Evolutionary conservation across 1,284 basidiomycete species (phyloP).

Genomic region (Pholiota adiposa): DNA sequence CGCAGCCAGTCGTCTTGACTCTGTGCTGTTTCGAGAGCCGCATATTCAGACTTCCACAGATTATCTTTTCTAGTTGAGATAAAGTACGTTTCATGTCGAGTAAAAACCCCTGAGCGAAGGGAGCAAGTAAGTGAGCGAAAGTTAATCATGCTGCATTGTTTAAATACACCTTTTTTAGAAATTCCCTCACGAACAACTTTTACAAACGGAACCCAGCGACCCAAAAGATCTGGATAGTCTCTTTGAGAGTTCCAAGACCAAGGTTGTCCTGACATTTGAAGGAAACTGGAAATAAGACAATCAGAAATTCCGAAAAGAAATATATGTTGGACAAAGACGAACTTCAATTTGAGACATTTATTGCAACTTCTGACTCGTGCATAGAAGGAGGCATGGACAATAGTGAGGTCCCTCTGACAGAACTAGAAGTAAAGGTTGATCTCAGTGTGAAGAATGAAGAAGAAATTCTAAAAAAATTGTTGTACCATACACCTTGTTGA

Average conservation of each 20-base stretch:
- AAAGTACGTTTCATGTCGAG: not conserved
- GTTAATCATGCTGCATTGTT: not conserved
- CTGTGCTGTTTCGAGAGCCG: not conserved
- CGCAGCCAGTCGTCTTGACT: not conserved
- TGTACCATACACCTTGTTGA: constrained; percentile 1
- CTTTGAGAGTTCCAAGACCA: not conserved
- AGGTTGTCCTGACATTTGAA: not conserved
- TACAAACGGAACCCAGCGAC: not conserved
- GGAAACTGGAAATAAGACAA: not conserved
- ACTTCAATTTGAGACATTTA: constrained; percentile 8
- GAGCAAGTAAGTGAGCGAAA: not conserved
- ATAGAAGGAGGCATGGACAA: constrained; percentile 8
- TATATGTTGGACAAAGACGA: not conserved
- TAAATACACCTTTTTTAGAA: not conserved
- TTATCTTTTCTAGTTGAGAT: not conserved
- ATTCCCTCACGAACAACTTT: not conserved
- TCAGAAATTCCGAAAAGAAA: not conserved
- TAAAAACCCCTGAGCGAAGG: not conserved
- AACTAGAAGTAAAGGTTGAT: not conserved
- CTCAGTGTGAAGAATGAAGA: not conserved
- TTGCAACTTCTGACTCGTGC: constrained; percentile 15
- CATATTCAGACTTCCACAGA: not conserved
- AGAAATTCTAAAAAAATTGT: not conserved
- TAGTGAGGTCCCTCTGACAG: constrained; percentile 1
- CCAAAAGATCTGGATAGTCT: not conserved